These are phyloP conservation scores for Lactifluus hygrophoroides DNA, from an alignment of 768 basidiomycete species.

Conservation along the genomic window DNA sequence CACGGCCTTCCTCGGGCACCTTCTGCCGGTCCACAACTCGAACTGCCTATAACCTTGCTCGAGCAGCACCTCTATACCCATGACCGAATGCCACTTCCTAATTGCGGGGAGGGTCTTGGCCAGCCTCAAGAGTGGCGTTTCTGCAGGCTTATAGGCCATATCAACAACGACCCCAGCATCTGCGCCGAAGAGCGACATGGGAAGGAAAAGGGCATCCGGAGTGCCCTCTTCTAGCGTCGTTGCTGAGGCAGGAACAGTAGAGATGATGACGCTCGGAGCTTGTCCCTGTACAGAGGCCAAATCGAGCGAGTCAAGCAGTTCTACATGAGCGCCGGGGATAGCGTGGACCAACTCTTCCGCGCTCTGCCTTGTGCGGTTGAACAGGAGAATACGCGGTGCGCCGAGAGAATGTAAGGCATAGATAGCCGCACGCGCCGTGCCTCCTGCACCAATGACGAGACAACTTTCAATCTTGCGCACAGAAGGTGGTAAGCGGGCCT, in stretches of 20 bases:
- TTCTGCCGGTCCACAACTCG: conserved; percentile 68
- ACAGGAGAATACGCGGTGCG: conserved; percentile 67
- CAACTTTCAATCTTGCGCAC: conserved; percentile 39
- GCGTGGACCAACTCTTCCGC: conserved; percentile 58
- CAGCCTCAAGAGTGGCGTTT: conserved; percentile 69
- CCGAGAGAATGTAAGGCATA: conserved; percentile 74
- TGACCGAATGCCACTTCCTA: conserved; percentile 58
- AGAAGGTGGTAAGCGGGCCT: conserved; percentile 32
- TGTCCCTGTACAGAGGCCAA: conserved; percentile 37
- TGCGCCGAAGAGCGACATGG: conserved; percentile 45
- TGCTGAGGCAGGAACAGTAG: conserved; percentile 73
- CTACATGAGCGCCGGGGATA: conserved; percentile 59
- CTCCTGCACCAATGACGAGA: conserved; percentile 91
- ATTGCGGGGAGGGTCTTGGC: conserved; percentile 39
- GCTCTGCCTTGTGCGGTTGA: conserved; percentile 73
- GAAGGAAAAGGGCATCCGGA: conserved; percentile 39
- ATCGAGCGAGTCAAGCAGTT: conserved; percentile 50
- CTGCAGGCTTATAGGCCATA: conserved; percentile 87
- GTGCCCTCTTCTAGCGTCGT: conserved; percentile 35
- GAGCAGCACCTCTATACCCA: conserved; percentile 75
- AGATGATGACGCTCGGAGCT: conserved; percentile 69
- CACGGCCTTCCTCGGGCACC: conserved; percentile 43
- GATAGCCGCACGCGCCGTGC: conserved; percentile 89
- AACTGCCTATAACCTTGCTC: conserved; percentile 88
- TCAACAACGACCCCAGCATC: conserved; percentile 78